Conservation (phyloP, 1,284 basidiomycete genomes). For the Sporisorium exsertum region DNA sequence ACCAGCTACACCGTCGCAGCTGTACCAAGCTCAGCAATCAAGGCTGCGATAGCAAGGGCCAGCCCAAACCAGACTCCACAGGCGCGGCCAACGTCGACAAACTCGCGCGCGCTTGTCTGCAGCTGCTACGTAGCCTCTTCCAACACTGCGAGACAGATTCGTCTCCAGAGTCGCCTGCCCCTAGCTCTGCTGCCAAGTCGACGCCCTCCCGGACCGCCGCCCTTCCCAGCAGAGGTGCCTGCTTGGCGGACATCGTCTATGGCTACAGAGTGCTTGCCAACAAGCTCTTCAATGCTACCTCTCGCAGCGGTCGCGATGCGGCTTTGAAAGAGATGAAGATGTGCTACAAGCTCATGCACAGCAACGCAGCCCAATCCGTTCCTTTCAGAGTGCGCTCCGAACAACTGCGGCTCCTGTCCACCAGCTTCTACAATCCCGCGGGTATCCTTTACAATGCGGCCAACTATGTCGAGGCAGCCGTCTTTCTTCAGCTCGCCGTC, state of each 20-base stretch:
- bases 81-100: slow-evolving; percentile 22
- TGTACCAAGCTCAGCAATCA: slow-evolving; percentile 35
- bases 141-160: not conserved
- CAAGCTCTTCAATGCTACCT: slow-evolving; percentile 34
- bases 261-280: slow-evolving; percentile 40
- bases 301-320: slow-evolving; percentile 22
- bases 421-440: slow-evolving; percentile 69
- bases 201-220: slow-evolving; percentile 12
- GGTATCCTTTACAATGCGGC: slow-evolving; percentile 68
- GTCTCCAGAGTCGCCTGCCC: not conserved
- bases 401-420: slow-evolving; percentile 56
- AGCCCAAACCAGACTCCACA: slow-evolving; percentile 25
- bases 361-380: slow-evolving; percentile 8
- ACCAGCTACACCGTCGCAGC: slow-evolving; percentile 45
- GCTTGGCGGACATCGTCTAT: slow-evolving; percentile 40
- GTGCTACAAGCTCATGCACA: slow-evolving; percentile 19
- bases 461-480: slow-evolving; percentile 57
- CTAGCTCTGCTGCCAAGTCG: not conserved
- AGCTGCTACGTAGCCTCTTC: slow-evolving; percentile 26
- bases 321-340: slow-evolving; percentile 23
- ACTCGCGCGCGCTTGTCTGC: slow-evolving; percentile 35
- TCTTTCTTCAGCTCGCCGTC: slow-evolving; percentile 59
- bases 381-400: slow-evolving; percentile 19
- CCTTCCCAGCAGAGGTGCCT: slow-evolving; percentile 28
- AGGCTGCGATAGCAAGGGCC: slow-evolving; percentile 41